A percentile compares a stretch with the other conserved stretches of the same genome.
These are phyloP conservation scores for Magnaporthiopsis incrustans DNA, from an alignment of 2,329 filamentous ascomycete species.

Conservation along the genomic window DNA sequence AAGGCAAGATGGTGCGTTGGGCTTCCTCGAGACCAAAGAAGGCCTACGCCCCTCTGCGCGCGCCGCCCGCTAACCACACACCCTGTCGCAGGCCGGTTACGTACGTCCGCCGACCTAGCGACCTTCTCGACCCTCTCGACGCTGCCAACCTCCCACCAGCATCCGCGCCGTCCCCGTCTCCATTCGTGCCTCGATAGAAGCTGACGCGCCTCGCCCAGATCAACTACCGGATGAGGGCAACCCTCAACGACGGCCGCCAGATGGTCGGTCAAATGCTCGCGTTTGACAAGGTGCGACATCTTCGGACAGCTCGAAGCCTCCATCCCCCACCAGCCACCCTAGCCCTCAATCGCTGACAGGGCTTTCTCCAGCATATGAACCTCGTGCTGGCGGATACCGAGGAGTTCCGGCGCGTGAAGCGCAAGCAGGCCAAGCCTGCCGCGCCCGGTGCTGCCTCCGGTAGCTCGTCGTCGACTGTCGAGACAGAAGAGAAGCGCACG, in stretches of 20 bases:
- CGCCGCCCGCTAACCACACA: constrained; percentile 50
- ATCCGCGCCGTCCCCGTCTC: neutral
- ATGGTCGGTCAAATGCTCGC: constrained; percentile 98
- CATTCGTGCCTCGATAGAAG: constrained; percentile 3
- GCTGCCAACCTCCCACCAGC: neutral
- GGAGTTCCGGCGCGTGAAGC: constrained; percentile 88
- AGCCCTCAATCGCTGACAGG: neutral
- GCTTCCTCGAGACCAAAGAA: constrained; percentile 15
- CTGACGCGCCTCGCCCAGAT: constrained; percentile 53
- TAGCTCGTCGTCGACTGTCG: constrained; percentile 57
- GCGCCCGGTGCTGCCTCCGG: constrained; percentile 46
- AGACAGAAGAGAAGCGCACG: constrained; percentile 96
- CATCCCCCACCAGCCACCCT: neutral
- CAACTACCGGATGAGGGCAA: constrained; percentile 98
- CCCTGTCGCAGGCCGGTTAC: constrained; percentile 56
- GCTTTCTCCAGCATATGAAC: constrained; percentile 78
- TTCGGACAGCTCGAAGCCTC: neutral
- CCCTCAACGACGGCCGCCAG: constrained; percentile 87
- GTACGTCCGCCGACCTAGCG: constrained; percentile 38
- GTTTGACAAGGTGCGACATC: constrained; percentile 74
- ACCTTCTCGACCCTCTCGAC: constrained; percentile 15
- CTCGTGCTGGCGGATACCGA: constrained; percentile 97
- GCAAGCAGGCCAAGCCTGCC: constrained; percentile 66
- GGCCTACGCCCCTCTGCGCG: constrained; percentile 30
- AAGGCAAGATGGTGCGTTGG: constrained; percentile 95